A percentile compares a stretch with the other conserved stretches of the same genome.
Conservation (phyloP, 495 filamentous ascomycete genomes). For the Hyaloscypha variabilis region DNA sequence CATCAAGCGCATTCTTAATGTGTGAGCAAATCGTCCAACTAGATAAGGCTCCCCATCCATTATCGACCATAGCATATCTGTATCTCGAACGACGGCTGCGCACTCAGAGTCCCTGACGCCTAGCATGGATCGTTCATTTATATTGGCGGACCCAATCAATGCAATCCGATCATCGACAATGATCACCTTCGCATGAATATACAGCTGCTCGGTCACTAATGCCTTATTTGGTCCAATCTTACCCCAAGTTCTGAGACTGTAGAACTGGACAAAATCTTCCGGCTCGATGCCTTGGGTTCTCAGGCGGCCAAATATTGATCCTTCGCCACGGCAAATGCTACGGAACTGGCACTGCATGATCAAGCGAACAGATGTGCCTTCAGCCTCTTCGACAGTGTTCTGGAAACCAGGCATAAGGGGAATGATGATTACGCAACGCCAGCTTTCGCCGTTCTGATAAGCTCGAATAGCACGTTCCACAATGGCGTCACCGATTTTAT, state of each 20-base stretch:
- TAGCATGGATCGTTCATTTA: constrained; percentile 97
- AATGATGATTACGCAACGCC: constrained; percentile 93
- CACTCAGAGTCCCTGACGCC: constrained; percentile 91
- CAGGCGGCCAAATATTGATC: constrained; percentile 88
- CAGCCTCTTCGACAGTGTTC: constrained; percentile 91
- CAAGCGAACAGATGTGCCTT: constrained; percentile 89
- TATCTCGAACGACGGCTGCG: constrained; percentile 89
- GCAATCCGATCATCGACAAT: constrained; percentile 92
- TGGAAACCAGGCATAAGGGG: constrained; percentile 98
- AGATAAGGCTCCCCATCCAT: constrained; percentile 89
- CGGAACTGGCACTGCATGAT: constrained; percentile 99
- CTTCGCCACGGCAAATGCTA: constrained; percentile 92
- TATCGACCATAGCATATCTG: constrained; percentile 87
- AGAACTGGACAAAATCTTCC: constrained; percentile 96
- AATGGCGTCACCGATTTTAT: constrained; percentile 91
- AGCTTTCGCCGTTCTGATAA: constrained; percentile 81
- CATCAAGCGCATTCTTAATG: constrained; percentile 92
- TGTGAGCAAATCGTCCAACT: constrained; percentile 91
- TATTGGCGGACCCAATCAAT: constrained; percentile 97
- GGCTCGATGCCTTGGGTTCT: constrained; percentile 85
- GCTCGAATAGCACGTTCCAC: constrained; percentile 90
- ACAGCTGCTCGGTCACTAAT: constrained; percentile 93
- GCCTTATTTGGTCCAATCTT: constrained; percentile 81
- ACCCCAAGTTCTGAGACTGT: constrained; percentile 89
- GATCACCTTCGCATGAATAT: constrained; percentile 98